Percentiles rank a stretch among this genome's conserved stretches.
phyloP scores from a whole-genome alignment of 1,284 basidiomycete genomes.

The Acaromyces ingoldii region DNA sequence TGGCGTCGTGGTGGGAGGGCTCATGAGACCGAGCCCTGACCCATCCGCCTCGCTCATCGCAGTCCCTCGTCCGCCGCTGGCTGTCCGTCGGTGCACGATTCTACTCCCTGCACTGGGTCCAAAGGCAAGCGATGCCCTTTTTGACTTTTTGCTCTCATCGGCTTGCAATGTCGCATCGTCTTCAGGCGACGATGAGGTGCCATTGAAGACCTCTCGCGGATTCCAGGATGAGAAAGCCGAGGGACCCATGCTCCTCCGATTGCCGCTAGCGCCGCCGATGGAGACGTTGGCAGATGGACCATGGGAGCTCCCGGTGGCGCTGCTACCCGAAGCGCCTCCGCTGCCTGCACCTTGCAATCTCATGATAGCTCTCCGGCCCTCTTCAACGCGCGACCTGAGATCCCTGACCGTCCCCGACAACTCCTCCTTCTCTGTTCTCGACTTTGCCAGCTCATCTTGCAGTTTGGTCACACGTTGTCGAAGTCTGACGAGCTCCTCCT shows the following conservation, averaged over 20 bases:
- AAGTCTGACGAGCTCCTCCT: background rate
- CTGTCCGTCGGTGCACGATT: background rate
- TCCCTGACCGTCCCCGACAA: constrained; percentile 1
- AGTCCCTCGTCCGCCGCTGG: constrained; percentile 1
- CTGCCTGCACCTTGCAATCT: constrained; percentile 1
- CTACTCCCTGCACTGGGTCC: constrained; percentile 1
- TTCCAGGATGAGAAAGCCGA: constrained; percentile 1
- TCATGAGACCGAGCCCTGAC: background rate
- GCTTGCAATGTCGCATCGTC: background rate
- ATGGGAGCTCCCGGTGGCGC: background rate
- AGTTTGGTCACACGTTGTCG: background rate
- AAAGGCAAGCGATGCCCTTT: constrained; percentile 8
- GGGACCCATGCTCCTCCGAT: constrained; percentile 4
- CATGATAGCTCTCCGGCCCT: constrained; percentile 6
- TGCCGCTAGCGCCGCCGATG: background rate
- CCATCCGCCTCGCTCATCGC: background rate
- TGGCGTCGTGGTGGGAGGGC: background rate
- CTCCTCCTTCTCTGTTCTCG: background rate
- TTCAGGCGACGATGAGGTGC: background rate
- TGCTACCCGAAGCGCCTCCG: background rate
- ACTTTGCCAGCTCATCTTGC: background rate
- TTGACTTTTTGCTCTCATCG: constrained; percentile 1
- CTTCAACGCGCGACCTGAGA: constrained; percentile 4
- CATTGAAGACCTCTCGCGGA: background rate
- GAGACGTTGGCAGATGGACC: background rate